These are phyloP conservation scores for Botrytis medusae DNA, from an alignment of 2,329 filamentous ascomycete species.

Conservation along the genomic window DNA sequence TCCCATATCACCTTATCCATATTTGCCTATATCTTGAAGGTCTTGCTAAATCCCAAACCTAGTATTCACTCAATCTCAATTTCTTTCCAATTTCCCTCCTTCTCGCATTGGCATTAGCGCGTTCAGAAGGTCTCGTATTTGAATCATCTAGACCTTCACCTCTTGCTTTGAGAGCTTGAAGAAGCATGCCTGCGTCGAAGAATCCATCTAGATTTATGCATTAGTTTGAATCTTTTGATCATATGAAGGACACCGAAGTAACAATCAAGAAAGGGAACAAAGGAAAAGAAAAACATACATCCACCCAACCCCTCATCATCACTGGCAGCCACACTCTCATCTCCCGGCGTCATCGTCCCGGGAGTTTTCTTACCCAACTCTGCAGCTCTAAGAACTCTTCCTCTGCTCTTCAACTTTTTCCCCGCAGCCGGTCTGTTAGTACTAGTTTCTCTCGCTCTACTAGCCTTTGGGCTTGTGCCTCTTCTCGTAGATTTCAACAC, in stretches of 20 bases:
- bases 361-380: constrained; percentile 43
- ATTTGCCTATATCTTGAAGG: background rate
- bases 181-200: constrained; percentile 93
- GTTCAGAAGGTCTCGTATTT: constrained; percentile 56
- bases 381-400: constrained; percentile 66
- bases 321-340: constrained; percentile 70
- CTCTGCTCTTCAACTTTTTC: constrained; percentile 66
- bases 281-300: constrained; percentile 64
- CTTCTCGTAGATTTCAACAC: constrained; percentile 70
- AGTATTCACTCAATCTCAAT: constrained; percentile 66
- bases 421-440: constrained; percentile 33
- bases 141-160: constrained; percentile 49
- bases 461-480: constrained; percentile 50
- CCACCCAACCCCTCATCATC: constrained; percentile 90
- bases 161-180: constrained; percentile 79
- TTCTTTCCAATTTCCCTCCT: constrained; percentile 74
- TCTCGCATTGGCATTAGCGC: constrained; percentile 57
- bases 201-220: constrained; percentile 70
- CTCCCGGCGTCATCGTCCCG: constrained; percentile 60
- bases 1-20: background rate
- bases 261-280: background rate
- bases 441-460: constrained; percentile 60
- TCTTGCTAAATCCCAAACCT: background rate
- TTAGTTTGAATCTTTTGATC: background rate
- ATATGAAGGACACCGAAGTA: no score